These are phyloP conservation scores for Chalciporus piperatus DNA, from an alignment of 768 basidiomycete genomes.

Conservation along the genomic window DNA sequence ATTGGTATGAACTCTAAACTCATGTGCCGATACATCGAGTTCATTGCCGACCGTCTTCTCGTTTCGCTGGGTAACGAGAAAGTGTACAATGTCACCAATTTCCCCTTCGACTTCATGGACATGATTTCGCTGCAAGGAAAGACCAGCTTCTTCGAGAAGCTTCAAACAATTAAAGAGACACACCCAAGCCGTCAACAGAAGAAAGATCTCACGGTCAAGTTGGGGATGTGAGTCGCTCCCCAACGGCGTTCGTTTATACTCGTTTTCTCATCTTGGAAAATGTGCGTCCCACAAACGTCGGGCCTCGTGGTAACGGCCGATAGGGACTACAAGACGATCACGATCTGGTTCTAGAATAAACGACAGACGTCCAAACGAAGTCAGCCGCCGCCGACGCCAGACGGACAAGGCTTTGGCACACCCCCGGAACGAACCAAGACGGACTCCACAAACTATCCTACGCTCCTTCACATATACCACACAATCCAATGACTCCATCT, in stretches of 20 bases:
- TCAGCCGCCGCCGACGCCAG: slow-evolving; percentile 4
- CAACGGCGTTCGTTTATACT: too few species aligned
- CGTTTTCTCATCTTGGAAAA: not conserved
- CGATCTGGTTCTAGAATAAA: slow-evolving; percentile 86
- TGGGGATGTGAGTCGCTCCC: slow-evolving; percentile 25
- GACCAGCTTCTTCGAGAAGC: slow-evolving; percentile 96
- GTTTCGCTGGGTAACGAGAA: slow-evolving; percentile 82
- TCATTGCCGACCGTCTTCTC: slow-evolving; percentile 86
- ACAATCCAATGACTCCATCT: slow-evolving; percentile 24
- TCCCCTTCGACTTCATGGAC: slow-evolving; percentile 93
- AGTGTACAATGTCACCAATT: slow-evolving; percentile 70
- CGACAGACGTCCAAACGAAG: slow-evolving; percentile 51
- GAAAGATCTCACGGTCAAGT: slow-evolving; percentile 24
- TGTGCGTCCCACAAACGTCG: not conserved
- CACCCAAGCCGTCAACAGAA: slow-evolving; percentile 32
- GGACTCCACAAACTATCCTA: slow-evolving; percentile 28
- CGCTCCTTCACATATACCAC: slow-evolving; percentile 12
- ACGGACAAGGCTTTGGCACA: not conserved
- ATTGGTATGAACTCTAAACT: slow-evolving; percentile 90
- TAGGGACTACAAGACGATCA: slow-evolving; percentile 46
- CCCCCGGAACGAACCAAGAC: not conserved
- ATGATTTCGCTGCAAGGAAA: slow-evolving; percentile 95
- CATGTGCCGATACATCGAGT: slow-evolving; percentile 91
- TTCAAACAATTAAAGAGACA: too few species aligned
- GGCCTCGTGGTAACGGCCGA: not conserved